Percentiles rank a stretch among this genome's conserved stretches.
Conservation (phyloP, 1,284 basidiomycete species). For the Trichosporon coremiiforme region DNA sequence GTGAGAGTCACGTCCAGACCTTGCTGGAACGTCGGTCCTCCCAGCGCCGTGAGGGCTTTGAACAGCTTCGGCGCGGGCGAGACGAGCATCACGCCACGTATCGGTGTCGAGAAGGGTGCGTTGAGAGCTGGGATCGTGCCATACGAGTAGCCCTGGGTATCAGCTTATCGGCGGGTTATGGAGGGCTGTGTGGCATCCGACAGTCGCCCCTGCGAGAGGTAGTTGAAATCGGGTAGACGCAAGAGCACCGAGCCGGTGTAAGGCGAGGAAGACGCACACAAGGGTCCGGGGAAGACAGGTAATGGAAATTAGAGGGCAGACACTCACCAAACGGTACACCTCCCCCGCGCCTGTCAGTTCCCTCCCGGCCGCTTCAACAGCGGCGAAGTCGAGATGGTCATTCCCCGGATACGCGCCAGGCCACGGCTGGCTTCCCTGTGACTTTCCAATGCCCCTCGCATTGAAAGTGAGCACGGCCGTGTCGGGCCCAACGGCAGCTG, state of each 20-base stretch:
- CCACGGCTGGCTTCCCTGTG: slow-evolving; percentile 37
- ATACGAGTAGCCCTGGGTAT: slow-evolving; percentile 50
- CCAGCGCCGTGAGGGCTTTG: slow-evolving; percentile 37
- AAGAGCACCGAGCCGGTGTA: no score
- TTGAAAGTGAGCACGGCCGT: slow-evolving; percentile 48
- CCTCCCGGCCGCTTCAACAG: slow-evolving; percentile 37
- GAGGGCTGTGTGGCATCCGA: no score
- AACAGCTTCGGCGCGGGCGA: slow-evolving; percentile 46
- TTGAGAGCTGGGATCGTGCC: slow-evolving; percentile 39
- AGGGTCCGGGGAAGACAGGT: no score
- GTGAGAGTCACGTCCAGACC: slow-evolving; percentile 28
- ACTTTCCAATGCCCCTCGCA: slow-evolving; percentile 44
- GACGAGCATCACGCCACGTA: slow-evolving; percentile 35
- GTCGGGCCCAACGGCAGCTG: slow-evolving; percentile 24
- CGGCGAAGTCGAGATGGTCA: slow-evolving; percentile 42
- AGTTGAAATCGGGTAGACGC: no score
- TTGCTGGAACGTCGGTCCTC: slow-evolving; percentile 35
- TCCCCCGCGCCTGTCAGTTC: slow-evolving; percentile 31
- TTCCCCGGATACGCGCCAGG: slow-evolving; percentile 35
- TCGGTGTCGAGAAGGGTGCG: slow-evolving; percentile 27
- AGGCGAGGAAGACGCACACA: no score
- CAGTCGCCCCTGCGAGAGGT: no score
- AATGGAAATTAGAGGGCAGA: no score
- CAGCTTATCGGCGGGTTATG: no score
- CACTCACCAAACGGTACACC: slow-evolving; percentile 24